Evolutionary conservation across 768 basidiomycete genomes (phyloP), one percentile per base, ranked within the genome.

Genomic region (Coprinopsis marcescibilis): DNA sequence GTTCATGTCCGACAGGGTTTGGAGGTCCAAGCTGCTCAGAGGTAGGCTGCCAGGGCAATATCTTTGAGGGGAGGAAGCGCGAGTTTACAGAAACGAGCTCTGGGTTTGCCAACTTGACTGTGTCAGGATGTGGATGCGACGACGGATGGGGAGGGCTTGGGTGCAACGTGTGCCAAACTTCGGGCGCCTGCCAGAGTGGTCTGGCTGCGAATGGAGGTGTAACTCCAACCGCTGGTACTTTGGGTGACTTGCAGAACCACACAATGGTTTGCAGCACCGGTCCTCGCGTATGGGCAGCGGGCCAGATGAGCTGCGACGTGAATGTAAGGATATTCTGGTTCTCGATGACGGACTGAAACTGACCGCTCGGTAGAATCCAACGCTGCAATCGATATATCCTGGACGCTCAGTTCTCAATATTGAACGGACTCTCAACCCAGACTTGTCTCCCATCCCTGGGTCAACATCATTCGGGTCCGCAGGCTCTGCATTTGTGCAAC

Each of bases 251-350:
- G 51, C 60, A 72, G 32, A 88, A 92, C 52, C 62, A 73, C n/a
- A 83, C 83, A 2, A 58, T 94, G 52, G 73, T 78, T 2, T 95
- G 92, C 66, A 90, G 81, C 55, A 76, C 75, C 10, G 55, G 72
- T 6, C 75, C 90, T 0, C 70, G 71, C 39, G 86, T 93, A 7
- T 95, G 76, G 56, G 82, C 91, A 1, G 75, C 85, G 2, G 77
- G 89, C 3, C 81, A 92, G 60, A 80, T 94, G 73, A 88, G 87
- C 52, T 97, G 94, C 65, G 67, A 73, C 45, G 91, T 95, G 11
- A 71, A 78, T 47, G 91, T 91, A 64, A 45, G 84, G 76, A 2
- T n/a, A 13, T 8, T 27, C 26, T 19, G n/a, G 38, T 47, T 23
- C 38, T 23, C 3, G 14, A 24, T 4, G 36, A 17, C 23, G n/a